phyloP scores from a whole-genome alignment of 2,329 filamentous ascomycete genomes.

The Madurella fahalii region DNA sequence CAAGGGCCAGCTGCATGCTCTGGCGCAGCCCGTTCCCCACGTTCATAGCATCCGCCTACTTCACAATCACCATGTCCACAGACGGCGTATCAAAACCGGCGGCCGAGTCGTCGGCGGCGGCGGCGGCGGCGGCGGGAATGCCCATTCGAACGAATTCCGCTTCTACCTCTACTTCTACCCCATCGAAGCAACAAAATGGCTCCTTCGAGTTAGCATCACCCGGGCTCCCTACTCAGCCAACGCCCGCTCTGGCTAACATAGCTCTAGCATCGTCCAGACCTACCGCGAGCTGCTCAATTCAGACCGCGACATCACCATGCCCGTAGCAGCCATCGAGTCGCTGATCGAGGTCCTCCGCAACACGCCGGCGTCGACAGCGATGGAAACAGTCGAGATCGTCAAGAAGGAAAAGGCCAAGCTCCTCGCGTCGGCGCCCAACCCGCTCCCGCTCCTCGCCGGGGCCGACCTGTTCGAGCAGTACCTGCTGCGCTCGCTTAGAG shows the following conservation, averaged over 20 bases:
- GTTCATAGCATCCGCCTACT: conserved; percentile 16
- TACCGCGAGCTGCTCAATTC: conserved; percentile 52
- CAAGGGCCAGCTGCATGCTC: conserved; percentile 18
- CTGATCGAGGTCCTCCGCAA: conserved; percentile 80
- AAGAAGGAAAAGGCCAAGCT: conserved; percentile 72
- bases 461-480: conserved; percentile 96
- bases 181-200: conserved; percentile 14
- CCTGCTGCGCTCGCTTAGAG: conserved; percentile 69
- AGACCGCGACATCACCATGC: conserved; percentile 88
- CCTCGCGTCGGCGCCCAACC: conserved; percentile 76
- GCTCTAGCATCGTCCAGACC: conserved; percentile 49
- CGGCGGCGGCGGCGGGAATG: neutral
- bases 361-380: conserved; percentile 78
- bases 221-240: neutral
- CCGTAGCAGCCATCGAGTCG: conserved; percentile 63
- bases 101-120: neutral
- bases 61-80: conserved; percentile 19
- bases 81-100: conserved; percentile 12
- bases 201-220: conserved; percentile 32
- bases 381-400: conserved; percentile 86
- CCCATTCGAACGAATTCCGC: conserved; percentile 8
- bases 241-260: conserved; percentile 1
- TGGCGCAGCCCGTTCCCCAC: conserved; percentile 19
- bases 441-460: conserved; percentile 86
- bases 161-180: neutral